These are phyloP conservation scores for Periconia sp. DNA, from an alignment of 2,329 filamentous ascomycete species.

Conservation along the genomic window DNA sequence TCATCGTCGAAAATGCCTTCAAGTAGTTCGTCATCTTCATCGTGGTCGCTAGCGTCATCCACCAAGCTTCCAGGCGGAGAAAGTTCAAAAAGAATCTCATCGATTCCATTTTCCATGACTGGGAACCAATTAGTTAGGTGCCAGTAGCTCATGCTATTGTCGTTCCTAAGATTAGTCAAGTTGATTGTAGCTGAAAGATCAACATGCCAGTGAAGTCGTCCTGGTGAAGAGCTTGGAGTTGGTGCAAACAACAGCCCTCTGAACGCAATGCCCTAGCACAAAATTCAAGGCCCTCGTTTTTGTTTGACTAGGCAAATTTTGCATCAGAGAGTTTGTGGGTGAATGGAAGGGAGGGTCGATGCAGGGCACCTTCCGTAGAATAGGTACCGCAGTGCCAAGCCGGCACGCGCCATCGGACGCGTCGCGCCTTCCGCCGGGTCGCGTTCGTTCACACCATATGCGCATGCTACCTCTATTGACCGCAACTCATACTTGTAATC, in stretches of 20 bases:
- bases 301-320: too few relatives aligned
- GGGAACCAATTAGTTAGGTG: conserved; percentile 4
- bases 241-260: too few relatives aligned
- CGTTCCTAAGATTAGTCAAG: conserved; percentile 1
- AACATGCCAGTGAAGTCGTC: too few relatives aligned
- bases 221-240: too few relatives aligned
- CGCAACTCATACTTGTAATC: conserved; percentile 1
- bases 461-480: conserved; percentile 6
- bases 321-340: too few relatives aligned
- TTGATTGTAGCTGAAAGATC: conserved; percentile 2
- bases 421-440: conserved; percentile 29
- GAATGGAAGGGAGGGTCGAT: too few relatives aligned
- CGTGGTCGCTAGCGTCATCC: conserved; percentile 17
- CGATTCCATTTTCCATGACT: conserved; percentile 27
- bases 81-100: conserved; percentile 40
- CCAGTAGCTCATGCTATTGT: conserved; percentile 1
- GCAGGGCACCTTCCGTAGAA: not conserved
- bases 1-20: conserved; percentile 13
- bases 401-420: conserved; percentile 31
- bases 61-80: conserved; percentile 21
- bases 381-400: conserved; percentile 17
- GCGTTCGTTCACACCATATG: conserved; percentile 21
- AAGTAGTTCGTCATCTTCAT: conserved; percentile 30
- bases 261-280: too few relatives aligned
- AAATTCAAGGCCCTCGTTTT: too few relatives aligned